Evolutionary conservation across 345 rosid species (phyloP).

Genomic region (Linum usitatissimum): DNA sequence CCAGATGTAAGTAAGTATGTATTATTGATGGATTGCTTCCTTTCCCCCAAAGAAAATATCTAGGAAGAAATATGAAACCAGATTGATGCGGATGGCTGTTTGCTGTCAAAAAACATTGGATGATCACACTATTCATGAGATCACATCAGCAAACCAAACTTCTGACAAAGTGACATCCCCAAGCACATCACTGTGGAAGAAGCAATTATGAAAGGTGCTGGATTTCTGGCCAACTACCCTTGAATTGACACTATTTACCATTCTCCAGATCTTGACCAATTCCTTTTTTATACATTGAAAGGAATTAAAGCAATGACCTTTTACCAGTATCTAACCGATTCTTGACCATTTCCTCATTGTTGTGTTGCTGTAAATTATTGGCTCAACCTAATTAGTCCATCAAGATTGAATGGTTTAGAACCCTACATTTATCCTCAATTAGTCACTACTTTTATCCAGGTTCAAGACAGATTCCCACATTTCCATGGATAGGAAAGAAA

Average conservation of each 20-base stretch:
- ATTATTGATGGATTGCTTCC: neutral
- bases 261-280: neutral
- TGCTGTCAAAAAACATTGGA: neutral
- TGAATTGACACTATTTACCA: neutral
- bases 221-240: neutral
- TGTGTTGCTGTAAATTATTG: too few relatives aligned
- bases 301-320: neutral
- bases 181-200: neutral
- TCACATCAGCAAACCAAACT: neutral
- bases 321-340: neutral
- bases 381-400: too few relatives aligned
- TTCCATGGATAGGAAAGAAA: too few relatives aligned
- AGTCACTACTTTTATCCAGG: neutral
- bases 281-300: neutral
- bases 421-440: neutral
- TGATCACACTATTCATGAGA: neutral
- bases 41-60: neutral
- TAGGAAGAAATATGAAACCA: neutral
- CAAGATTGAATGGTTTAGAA: too few relatives aligned
- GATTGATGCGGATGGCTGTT: neutral
- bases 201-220: neutral
- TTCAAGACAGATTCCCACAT: neutral
- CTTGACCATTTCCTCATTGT: too few relatives aligned
- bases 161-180: neutral
- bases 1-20: neutral